Evolutionary conservation across 2,329 filamentous ascomycete species (phyloP), one percentile per base, ranked within the genome.

Genomic region (Trichoderma harzianum): DNA sequence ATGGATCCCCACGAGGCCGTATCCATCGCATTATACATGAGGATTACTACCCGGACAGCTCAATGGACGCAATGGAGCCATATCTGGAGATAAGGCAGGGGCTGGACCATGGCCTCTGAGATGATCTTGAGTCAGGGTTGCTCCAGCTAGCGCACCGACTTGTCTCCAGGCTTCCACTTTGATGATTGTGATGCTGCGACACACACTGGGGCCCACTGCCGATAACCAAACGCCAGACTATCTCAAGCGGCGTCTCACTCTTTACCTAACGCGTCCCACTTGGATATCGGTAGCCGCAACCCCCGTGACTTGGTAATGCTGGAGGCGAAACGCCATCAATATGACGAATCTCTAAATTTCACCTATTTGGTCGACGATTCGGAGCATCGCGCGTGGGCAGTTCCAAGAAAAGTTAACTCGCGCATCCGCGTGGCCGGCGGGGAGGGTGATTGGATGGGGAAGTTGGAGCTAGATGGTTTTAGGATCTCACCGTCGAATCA

Each of bases 111-210:
- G 39, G 21, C 32, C 21, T 39, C 16, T n/a, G 21, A 61, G 36
- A 39, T 69, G 39, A 51, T 58, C 26, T 69, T 16, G 66, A 69
- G 66, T 69, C 66, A 69, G 66, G 66, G 53, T 11, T 53, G 39
- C 57, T 69, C 39, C 66, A 62, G 51, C 21, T 43, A 57, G 28
- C 64, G 61, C 26, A 51, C 61, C 61, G 11, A 0, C 11, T 2
- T 53, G 66, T 69, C 66, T 69, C 66, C 66, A 69, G 57, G 66
- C 66, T 69, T 26, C 66, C 57, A 62, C 66, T 53, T 51, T 47
- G 24, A 62, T 26, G 55, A 62, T 62, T 69, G 57, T n/a, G 57
- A 69, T 28, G 57, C 61, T 69, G 66, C 66, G 30, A 61, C 66
- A 30, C 57, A 57, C 53, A 61, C 66, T 21, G 16, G 66, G 34